A percentile compares a stretch with the other conserved stretches of the same genome.
Evolutionary conservation across 805 yeast species (phyloP).

Genomic region (Metschnikowia gruessii): DNA sequence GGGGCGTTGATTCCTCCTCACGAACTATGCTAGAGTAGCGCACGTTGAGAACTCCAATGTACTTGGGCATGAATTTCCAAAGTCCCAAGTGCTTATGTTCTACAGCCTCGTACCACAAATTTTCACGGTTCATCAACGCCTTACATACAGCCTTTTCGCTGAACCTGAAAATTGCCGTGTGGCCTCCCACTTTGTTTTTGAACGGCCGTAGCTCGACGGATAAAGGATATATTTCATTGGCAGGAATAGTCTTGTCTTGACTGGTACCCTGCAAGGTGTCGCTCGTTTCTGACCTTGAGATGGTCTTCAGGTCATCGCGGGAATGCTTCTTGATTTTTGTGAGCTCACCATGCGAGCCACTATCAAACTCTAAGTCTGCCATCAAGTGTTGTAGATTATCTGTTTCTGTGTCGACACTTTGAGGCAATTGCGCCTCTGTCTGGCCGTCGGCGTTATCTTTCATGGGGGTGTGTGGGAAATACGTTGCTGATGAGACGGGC

Average conservation of each 20-base stretch:
- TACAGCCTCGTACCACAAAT: constrained; percentile 86
- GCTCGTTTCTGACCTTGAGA: not conserved
- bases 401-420: constrained; percentile 15
- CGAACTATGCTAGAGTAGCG: constrained; percentile 59
- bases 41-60: constrained; percentile 92
- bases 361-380: constrained; percentile 50
- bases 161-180: constrained; percentile 92
- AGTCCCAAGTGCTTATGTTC: constrained; percentile 76
- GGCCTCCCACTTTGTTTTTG: constrained; percentile 95
- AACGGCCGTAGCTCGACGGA: constrained; percentile 91
- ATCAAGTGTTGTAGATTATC: constrained; percentile 44
- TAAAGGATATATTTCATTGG: constrained; percentile 45
- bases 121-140: constrained; percentile 85
- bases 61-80: constrained; percentile 84
- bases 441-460: constrained; percentile 20
- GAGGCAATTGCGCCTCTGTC: constrained; percentile 3
- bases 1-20: constrained; percentile 24
- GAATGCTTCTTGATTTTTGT: constrained; percentile 23
- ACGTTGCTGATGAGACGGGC: constrained; percentile 69
- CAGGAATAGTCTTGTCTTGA: not conserved
- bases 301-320: constrained; percentile 9
- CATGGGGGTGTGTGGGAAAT: constrained; percentile 59
- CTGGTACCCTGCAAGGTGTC: not conserved
- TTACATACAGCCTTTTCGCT: constrained; percentile 92
- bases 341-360: constrained; percentile 27